These are phyloP conservation scores for Mucor indicus DNA, from an alignment of 371 early-diverging fungal species.

Conservation along the genomic window DNA sequence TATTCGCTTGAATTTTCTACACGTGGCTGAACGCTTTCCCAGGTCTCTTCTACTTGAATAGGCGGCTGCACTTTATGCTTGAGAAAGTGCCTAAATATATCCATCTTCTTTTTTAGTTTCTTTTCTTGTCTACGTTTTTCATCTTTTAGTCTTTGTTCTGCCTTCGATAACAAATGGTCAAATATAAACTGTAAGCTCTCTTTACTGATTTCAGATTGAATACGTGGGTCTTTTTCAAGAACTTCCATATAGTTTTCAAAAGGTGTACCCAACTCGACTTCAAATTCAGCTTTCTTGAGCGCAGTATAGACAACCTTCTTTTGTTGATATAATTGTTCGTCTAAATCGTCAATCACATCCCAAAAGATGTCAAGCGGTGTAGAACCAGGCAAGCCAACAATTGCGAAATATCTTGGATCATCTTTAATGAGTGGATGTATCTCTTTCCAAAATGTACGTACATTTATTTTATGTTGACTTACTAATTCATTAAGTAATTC, in stretches of 20 bases:
- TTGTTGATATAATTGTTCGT: constrained; percentile 70
- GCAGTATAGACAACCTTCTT: constrained; percentile 65
- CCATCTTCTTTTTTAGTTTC: constrained; percentile 66
- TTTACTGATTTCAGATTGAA: constrained; percentile 11
- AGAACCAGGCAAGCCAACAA: constrained; percentile 84
- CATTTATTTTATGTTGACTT: constrained; percentile 55
- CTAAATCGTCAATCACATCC: constrained; percentile 81
- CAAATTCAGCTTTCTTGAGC: constrained; percentile 43
- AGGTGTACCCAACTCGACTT: constrained; percentile 49
- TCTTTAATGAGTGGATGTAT: constrained; percentile 72
- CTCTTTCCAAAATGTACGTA: constrained; percentile 81
- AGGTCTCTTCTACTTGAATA: constrained; percentile 56
- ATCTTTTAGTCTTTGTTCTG: constrained; percentile 62
- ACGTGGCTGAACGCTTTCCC: constrained; percentile 65
- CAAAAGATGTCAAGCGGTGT: constrained; percentile 90
- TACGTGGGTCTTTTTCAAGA: constrained; percentile 1
- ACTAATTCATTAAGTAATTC: constrained; percentile 61
- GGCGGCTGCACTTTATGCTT: constrained; percentile 59
- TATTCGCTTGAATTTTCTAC: constrained; percentile 61
- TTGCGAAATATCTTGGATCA: constrained; percentile 66
- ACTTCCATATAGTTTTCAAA: constrained; percentile 37
- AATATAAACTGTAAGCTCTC: constrained; percentile 24
- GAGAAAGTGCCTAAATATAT: constrained; percentile 70
- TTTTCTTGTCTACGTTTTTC: constrained; percentile 72
- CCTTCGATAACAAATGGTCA: constrained; percentile 50